These are phyloP conservation scores for Helotiales sp. DNA, from an alignment of 2,329 filamentous ascomycete species.

Conservation along the genomic window DNA sequence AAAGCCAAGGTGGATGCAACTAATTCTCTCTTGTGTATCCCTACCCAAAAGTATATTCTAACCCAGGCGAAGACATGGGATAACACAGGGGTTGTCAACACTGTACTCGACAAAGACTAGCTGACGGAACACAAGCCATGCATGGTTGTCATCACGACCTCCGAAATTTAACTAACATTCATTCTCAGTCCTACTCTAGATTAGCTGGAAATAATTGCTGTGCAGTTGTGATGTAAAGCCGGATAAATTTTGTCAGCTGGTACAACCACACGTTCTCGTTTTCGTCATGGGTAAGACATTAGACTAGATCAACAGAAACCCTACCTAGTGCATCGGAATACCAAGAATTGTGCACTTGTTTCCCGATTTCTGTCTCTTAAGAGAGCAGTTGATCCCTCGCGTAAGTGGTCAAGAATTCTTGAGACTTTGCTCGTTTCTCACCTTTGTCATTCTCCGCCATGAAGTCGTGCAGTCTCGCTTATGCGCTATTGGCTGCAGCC, in stretches of 20 bases:
- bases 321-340: background rate
- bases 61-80: background rate
- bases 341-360: background rate
- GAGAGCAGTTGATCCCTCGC: background rate
- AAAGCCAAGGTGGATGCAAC: background rate
- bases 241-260: background rate
- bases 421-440: background rate
- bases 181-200: too few species aligned
- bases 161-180: too few species aligned
- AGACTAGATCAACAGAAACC: background rate
- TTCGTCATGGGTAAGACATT: slow-evolving; percentile 2
- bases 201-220: background rate
- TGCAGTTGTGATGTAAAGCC: background rate
- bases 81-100: background rate
- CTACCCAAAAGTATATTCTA: background rate
- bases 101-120: background rate
- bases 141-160: background rate
- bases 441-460: background rate
- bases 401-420: background rate
- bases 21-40: background rate
- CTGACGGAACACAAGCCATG: background rate
- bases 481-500: background rate
- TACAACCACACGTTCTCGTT: background rate
- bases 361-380: background rate
- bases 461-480: background rate